Evolutionary conservation across 805 yeast species (phyloP), one percentile per base, ranked within the genome.

Genomic region (Candida sanyiensis): DNA sequence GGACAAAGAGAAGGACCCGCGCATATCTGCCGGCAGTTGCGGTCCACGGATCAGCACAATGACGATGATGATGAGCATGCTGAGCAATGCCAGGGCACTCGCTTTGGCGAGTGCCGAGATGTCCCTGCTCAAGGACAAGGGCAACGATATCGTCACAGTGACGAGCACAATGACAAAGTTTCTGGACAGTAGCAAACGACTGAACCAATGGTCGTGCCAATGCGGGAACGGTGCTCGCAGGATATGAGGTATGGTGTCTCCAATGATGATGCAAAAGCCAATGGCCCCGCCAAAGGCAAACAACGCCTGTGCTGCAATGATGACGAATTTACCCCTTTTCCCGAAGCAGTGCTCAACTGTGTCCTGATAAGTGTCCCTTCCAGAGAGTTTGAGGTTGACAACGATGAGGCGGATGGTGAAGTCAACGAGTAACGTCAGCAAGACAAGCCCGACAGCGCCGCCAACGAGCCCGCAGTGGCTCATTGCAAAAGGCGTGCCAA

Each of bases 261-360:
- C 97, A 23, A 89, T 87, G 48, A 89, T 90, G 37, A 89, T 89
- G 44, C 95, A 84, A 61, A 87, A 90, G 2, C 96, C 97, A 69
- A 87, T 79, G 44, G 87, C 77, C 0, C 97, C 97, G 19, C 97
- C 97, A 53, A 86, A 80, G 1, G 97, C 97, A 67, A 89, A 89
- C 5, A 85, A 65, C 2, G 93, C 88, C 56, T 89, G 95, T 0
- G 95, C 76, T 3, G 82, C 50, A 19, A 89, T 67, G 22, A 89
- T 77, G 7, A 79, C 50, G 4, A 80, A 56, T 43, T 79, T 76
- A 0, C 97, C 97, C 15, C 64, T 44, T 12, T 64, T 69, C 0
- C 97, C 97, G 63, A 77, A 87, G 38, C 95, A 84, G 48, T 73
- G 73, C 34, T 75, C 72, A 0, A 83, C 96, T 1, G 94, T 83